Evolutionary conservation across 2,329 filamentous ascomycete species (phyloP), one percentile per base, ranked within the genome.

Genomic region (Diaporthe destruens): DNA sequence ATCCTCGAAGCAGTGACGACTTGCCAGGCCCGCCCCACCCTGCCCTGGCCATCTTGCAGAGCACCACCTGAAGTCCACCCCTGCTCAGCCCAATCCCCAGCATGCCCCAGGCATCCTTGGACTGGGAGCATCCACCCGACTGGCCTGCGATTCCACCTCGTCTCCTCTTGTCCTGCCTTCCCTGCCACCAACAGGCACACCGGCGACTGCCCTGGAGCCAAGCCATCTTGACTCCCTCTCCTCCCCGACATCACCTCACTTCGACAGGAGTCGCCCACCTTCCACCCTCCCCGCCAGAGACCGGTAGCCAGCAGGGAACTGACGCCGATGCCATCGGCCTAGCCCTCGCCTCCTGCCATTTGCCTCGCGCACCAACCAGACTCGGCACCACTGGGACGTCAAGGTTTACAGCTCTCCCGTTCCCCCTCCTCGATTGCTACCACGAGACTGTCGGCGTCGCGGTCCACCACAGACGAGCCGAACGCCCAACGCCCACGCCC

Each of bases 131-230:
- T 53, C 61, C 61, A 66, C 61, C 61, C 61, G 61, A 66, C 47
- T 53, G 61, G 61, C 61, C 61, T 66, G 47, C 61, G 3, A 29
- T 39, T 39, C 61, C 47, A 66, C 61, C 47, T 66, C 32, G 61
- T 66, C 61, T 66, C 61, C 61, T 53, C 61, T 51, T 66, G 61
- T 53, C 61, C 61, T 23, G 61, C n/a, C 47, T 66, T 66, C 61
- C 61, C 61, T 66, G 61, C 61, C 61, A 66, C 61, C 61, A 66
- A 66, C 61, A 66, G 61, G 61, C 61, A 66, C 61, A n/a, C 29
- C 61, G 61, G 32, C 61, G 47, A 32, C 51, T 53, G 61, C 61
- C 44, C 61, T 65, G 61, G 29, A 36, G 44, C 61, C 44, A 65
- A 34, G 61, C 44, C 18, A 65, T 65, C 44, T 65, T 18, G 61